Conservation (phyloP, 1,284 basidiomycete species). For the Golubevia pallescens region DNA sequence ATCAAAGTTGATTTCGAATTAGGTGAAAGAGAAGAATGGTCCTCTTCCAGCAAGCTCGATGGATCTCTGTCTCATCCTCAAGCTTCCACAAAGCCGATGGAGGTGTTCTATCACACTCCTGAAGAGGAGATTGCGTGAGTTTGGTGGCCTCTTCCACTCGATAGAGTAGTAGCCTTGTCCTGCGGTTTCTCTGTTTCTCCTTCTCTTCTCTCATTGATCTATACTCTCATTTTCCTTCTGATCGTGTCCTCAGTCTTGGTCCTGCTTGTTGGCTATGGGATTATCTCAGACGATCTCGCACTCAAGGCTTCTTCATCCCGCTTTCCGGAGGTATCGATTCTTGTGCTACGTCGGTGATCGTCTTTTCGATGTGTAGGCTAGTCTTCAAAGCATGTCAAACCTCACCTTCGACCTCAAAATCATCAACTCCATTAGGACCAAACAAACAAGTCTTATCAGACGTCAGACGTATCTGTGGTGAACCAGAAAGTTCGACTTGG, state of each 20-base stretch:
- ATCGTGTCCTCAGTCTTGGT: slow-evolving; percentile 73
- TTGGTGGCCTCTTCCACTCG: not conserved
- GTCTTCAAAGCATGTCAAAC: slow-evolving; percentile 76
- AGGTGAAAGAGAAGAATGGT: slow-evolving; percentile 64
- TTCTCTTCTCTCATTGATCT: not conserved
- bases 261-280: slow-evolving; percentile 99
- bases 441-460: slow-evolving; percentile 88
- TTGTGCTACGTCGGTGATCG: slow-evolving; percentile 93
- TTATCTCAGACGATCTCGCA: slow-evolving; percentile 89
- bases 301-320: slow-evolving; percentile 94
- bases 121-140: slow-evolving; percentile 97
- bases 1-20: slow-evolving; percentile 67
- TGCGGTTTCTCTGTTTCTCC: not conserved
- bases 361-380: slow-evolving; percentile 92
- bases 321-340: slow-evolving; percentile 97
- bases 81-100: slow-evolving; percentile 49
- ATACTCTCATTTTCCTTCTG: not conserved
- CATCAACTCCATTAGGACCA: slow-evolving; percentile 41
- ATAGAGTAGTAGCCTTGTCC: not conserved
- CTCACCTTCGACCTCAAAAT: slow-evolving; percentile 1
- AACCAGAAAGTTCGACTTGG: slow-evolving; percentile 79
- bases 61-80: slow-evolving; percentile 13
- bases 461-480: slow-evolving; percentile 84
- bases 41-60: not conserved
- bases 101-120: slow-evolving; percentile 81